Percentiles rank a stretch among this genome's conserved stretches.
phyloP scores from a whole-genome alignment of 106 monocot genomes.

The Dactylorhiza incarnata region DNA sequence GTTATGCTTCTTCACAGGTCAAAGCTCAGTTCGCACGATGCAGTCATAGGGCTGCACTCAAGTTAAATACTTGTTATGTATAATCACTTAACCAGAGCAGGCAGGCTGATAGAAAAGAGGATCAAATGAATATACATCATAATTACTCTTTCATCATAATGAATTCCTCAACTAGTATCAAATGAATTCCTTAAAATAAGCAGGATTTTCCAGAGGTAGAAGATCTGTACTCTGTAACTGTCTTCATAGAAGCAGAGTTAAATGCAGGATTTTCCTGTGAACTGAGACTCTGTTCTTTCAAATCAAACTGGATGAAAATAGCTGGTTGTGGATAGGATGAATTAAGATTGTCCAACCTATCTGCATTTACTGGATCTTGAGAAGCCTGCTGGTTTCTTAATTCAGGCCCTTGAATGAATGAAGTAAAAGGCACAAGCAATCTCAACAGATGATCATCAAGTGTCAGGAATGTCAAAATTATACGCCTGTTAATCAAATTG shows the following conservation, averaged over 20 bases:
- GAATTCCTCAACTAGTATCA: no score
- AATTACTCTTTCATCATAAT: no score
- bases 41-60: no score
- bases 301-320: slow-evolving; percentile 23
- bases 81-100: no score
- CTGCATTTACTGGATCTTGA: slow-evolving; percentile 12
- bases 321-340: slow-evolving; percentile 16
- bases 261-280: slow-evolving; percentile 2
- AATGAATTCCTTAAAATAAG: no score
- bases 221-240: slow-evolving; percentile 9
- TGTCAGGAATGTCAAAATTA: slow-evolving; percentile 12
- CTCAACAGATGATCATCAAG: slow-evolving; percentile 22
- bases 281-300: slow-evolving; percentile 24
- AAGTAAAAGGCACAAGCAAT: slow-evolving; percentile 16
- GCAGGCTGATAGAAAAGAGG: no score
- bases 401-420: slow-evolving; percentile 15
- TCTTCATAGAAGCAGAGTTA: slow-evolving; percentile 12
- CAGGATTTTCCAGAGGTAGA: slow-evolving; percentile 3
- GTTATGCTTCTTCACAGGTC: no score
- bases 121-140: no score
- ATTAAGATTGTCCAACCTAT: slow-evolving; percentile 6
- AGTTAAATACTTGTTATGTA: no score
- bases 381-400: slow-evolving; percentile 19
- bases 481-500: slow-evolving; percentile 17
- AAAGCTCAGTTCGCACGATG: no score